Evolutionary conservation across 1,284 basidiomycete genomes (phyloP).

Genomic region (Apiotrichum siamense): DNA sequence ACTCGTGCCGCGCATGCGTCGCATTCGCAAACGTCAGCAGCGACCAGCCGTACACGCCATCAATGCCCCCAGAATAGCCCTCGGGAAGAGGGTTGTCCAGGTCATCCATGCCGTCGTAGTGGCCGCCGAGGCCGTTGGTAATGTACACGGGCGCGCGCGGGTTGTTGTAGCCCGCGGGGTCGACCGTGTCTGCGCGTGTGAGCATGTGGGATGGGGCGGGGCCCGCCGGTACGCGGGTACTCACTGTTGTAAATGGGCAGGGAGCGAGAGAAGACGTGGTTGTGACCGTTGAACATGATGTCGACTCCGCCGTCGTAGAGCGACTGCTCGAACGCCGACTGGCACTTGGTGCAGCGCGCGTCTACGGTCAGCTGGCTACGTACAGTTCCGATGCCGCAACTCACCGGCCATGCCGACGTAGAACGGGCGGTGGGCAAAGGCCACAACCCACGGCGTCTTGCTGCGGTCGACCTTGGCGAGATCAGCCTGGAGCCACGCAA

Average conservation of each 20-base stretch:
- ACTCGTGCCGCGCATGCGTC: slow-evolving; percentile 28
- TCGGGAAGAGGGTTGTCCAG: slow-evolving; percentile 21
- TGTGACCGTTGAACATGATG: slow-evolving; percentile 38
- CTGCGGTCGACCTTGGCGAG: slow-evolving; percentile 40
- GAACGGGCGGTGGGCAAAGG: slow-evolving; percentile 36
- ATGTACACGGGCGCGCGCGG: slow-evolving; percentile 26
- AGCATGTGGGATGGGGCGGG: too few relatives aligned
- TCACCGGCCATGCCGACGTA: slow-evolving; percentile 18
- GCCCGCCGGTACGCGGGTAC: not conserved
- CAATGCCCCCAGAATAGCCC: slow-evolving; percentile 25
- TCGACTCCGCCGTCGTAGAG: slow-evolving; percentile 43
- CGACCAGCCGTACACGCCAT: slow-evolving; percentile 33
- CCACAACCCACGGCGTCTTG: slow-evolving; percentile 46
- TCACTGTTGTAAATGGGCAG: slow-evolving; percentile 34
- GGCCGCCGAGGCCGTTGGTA: slow-evolving; percentile 39
- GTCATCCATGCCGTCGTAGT: slow-evolving; percentile 35
- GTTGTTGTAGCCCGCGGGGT: slow-evolving; percentile 29
- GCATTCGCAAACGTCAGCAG: slow-evolving; percentile 35
- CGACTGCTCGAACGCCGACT: slow-evolving; percentile 39
- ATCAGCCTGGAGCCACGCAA: slow-evolving; percentile 31
- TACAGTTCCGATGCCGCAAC: not conserved
- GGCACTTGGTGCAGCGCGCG: slow-evolving; percentile 25
- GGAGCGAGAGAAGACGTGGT: slow-evolving; percentile 39
- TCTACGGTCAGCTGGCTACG: not conserved
- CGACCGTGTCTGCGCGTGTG: slow-evolving; percentile 25